phyloP scores from a whole-genome alignment of 2,329 filamentous ascomycete species.

The Botryotinia narcissicola region DNA sequence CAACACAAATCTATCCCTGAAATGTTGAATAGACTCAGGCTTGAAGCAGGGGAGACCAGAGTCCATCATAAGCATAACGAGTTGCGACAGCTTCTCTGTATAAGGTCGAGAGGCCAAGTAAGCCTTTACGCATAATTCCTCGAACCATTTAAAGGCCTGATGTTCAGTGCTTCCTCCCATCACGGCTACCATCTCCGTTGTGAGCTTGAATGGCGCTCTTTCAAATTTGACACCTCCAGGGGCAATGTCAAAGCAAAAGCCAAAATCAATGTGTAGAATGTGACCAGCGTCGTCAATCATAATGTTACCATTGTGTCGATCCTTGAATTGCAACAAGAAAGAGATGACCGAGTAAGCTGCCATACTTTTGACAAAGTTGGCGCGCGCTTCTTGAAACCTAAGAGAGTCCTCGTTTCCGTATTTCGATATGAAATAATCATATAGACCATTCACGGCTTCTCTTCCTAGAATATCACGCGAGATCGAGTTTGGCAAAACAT shows the following conservation, averaged over 20 bases:
- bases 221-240: conserved; percentile 97
- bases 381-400: conserved; percentile 89
- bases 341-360: conserved; percentile 97
- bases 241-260: conserved; percentile 98
- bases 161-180: conserved; percentile 87
- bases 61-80: conserved; percentile 93
- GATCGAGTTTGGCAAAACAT: conserved; percentile 95
- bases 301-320: conserved; percentile 98
- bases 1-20: conserved; percentile 87
- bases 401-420: conserved; percentile 96
- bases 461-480: conserved; percentile 98
- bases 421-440: conserved; percentile 97
- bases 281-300: conserved; percentile 98
- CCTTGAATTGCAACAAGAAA: conserved; percentile 97
- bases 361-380: conserved; percentile 99
- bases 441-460: conserved; percentile 95
- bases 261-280: conserved; percentile 98
- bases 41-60: conserved; percentile 97
- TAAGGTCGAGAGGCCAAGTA: conserved; percentile 88
- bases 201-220: conserved; percentile 96
- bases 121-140: conserved; percentile 92
- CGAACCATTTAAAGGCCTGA: conserved; percentile 92
- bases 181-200: conserved; percentile 96
- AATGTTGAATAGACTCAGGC: conserved; percentile 88
- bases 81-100: conserved; percentile 82